Evolutionary conservation across 768 basidiomycete species (phyloP), one percentile per base, ranked within the genome.

Genomic region (Scleroderma citrinum): DNA sequence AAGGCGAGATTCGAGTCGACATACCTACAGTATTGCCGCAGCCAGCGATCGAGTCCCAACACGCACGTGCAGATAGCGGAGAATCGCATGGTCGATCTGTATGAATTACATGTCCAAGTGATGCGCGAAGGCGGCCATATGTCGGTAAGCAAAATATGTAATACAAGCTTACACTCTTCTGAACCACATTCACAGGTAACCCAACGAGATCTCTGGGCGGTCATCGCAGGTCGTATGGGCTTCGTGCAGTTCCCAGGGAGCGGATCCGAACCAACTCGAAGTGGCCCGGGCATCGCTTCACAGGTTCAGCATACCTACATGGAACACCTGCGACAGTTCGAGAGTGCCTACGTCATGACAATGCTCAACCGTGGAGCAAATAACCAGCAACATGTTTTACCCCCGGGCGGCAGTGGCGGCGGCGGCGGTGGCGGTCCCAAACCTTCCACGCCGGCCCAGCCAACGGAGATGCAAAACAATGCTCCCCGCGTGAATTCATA

Each of bases 171-270:
- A 48, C 50, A 35, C 43, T 13, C 31, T 40, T 43, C 19, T 58
- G 7, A 59, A 56, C 45, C 37, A 38, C 39, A 20, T 34, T 36
- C 53, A n/a, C 46, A 85, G 83, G 76, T 83, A 12, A 69, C 69
- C 21, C 65, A 68, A 49, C 74, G 75, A 41, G 83, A 85, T 30
- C 52, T 72, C 50, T 88, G 86, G 87, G 58, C 76, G 14, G 68
- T 83, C 39, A 77, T 89, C 48, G 87, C 77, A 16, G 86, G 76
- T n/a, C 76, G 74, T 20, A 71, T 89, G 64, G 82, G 80, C 16
- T 79, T 82, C 56, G 73, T 82, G 3, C 74, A 81, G 46, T 85
- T 87, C 54, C 81, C 81, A 2, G 82, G 74, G 4, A 76, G 68
- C 11, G 81, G 78, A 1, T 63, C 70, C 4, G 81, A 85, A 52